Percentiles rank a stretch among this genome's conserved stretches.
Evolutionary conservation across 306 rosid genomes (phyloP).

Genomic region (Cyamopsis tetragonoloba): DNA sequence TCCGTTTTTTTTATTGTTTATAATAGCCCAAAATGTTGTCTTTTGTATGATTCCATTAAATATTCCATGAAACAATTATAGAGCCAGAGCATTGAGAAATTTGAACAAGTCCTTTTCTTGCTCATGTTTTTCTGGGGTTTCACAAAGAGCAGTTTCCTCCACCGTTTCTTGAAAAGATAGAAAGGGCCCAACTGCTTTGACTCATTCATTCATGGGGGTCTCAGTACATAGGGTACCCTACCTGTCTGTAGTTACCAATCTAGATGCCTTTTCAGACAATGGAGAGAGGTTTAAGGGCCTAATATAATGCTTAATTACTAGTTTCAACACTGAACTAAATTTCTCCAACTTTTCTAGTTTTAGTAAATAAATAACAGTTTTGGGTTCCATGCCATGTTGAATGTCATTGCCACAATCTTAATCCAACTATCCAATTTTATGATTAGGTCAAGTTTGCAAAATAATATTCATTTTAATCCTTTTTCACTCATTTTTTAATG

Average conservation of each 20-base stretch:
- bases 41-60: conserved; percentile 12
- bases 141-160: conserved; percentile 34
- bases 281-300: not conserved
- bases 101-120: conserved; percentile 22
- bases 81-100: conserved; percentile 3
- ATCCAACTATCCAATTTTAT: conserved; percentile 10
- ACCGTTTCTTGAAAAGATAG: conserved; percentile 39
- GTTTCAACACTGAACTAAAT: not conserved
- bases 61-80: conserved; percentile 22
- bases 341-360: not conserved
- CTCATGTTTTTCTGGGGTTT: conserved; percentile 31
- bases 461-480: no score
- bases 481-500: no score
- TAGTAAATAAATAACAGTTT: not conserved
- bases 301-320: conserved; percentile 16
- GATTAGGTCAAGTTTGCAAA: no score
- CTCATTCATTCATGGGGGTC: conserved; percentile 16
- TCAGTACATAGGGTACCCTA: conserved; percentile 35
- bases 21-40: conserved; percentile 20
- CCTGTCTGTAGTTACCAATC: conserved; percentile 25
- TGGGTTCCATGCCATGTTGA: not conserved
- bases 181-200: conserved; percentile 44
- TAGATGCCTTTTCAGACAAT: conserved; percentile 22
- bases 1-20: conserved; percentile 1
- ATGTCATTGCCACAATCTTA: not conserved